Evolutionary conservation across 176 grass and related monocot genomes (phyloP).

Genomic region (Thalia dealbata): DNA sequence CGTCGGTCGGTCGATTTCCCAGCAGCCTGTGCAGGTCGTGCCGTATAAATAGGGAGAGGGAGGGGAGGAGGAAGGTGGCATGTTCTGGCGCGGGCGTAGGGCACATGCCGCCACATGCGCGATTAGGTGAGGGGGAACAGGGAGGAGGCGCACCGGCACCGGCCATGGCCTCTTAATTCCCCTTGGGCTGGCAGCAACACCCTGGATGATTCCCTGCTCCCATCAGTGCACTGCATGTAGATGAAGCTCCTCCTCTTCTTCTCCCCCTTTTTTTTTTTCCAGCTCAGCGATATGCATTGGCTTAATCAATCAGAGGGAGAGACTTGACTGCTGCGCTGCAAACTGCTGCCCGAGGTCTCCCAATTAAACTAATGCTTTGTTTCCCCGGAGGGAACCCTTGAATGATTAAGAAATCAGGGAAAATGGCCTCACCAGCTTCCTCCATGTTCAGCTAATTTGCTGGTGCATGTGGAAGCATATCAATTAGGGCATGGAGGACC

Average conservation of each 20-base stretch:
- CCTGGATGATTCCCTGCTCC: slow-evolving; percentile 8
- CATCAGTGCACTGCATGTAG: not conserved
- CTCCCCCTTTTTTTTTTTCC: not conserved
- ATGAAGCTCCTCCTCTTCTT: not conserved
- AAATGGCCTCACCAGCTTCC: not conserved
- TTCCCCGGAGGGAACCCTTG: not conserved
- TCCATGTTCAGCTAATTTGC: not conserved
- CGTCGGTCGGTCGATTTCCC: too few relatives aligned
- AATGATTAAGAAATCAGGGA: not conserved
- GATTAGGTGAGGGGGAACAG: not conserved
- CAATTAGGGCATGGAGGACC: not conserved
- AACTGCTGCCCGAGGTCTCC: not conserved
- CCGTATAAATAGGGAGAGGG: not conserved
- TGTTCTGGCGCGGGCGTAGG: not conserved
- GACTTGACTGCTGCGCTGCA: too few relatives aligned
- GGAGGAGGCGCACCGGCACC: not conserved
- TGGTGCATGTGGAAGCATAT: not conserved
- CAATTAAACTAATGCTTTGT: not conserved
- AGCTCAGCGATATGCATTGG: not conserved
- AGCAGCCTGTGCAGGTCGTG: not conserved
- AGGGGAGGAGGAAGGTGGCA: not conserved
- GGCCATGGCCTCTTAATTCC: not conserved
- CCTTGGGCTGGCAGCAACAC: not conserved
- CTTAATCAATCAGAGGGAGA: not conserved
- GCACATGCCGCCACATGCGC: slow-evolving; percentile 4